Conservation (phyloP, 2,329 filamentous ascomycete genomes). For the Ophiosphaerella narmari region DNA sequence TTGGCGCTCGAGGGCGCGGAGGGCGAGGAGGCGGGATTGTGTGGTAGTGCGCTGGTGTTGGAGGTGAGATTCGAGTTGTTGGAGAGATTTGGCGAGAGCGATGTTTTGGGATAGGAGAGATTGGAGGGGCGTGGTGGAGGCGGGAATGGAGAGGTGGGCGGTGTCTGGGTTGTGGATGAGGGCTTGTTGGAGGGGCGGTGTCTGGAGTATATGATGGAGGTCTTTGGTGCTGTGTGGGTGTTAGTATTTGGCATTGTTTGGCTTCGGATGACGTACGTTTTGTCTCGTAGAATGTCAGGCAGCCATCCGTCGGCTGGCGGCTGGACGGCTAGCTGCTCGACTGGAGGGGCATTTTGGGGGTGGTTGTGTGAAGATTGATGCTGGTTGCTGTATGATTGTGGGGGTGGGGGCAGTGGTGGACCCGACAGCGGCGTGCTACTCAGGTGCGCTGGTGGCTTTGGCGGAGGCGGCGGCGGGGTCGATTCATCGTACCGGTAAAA, state of each 20-base stretch:
- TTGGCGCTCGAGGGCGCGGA: conserved; percentile 87
- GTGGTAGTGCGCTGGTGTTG: conserved; percentile 68
- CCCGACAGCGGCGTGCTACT: conserved; percentile 49
- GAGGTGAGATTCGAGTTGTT: conserved; percentile 64
- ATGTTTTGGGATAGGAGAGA: conserved; percentile 72
- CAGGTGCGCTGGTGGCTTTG: conserved; percentile 49
- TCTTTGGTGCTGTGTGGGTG: conserved; percentile 72
- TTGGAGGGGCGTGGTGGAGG: conserved; percentile 68
- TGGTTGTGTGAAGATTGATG: conserved; percentile 23
- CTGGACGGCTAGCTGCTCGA: conserved; percentile 22
- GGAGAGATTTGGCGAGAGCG: conserved; percentile 67
- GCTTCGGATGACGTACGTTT: conserved; percentile 65
- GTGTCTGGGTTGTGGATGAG: conserved; percentile 70
- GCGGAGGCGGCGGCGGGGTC: conserved; percentile 55
- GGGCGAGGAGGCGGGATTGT: conserved; percentile 79
- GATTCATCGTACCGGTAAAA: conserved; percentile 50
- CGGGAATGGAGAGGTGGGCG: conserved; percentile 71
- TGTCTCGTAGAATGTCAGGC: conserved; percentile 75
- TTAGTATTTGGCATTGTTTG: conserved; percentile 17
- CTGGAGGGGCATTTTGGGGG: conserved; percentile 21
- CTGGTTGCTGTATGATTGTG: conserved; percentile 33
- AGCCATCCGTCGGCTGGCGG: conserved; percentile 72
- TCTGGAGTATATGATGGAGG: conserved; percentile 70
- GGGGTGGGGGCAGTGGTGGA: conserved; percentile 53
- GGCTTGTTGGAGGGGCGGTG: conserved; percentile 70